Conservation (phyloP, 2,329 filamentous ascomycete genomes). For the Penicillium sp. region DNA sequence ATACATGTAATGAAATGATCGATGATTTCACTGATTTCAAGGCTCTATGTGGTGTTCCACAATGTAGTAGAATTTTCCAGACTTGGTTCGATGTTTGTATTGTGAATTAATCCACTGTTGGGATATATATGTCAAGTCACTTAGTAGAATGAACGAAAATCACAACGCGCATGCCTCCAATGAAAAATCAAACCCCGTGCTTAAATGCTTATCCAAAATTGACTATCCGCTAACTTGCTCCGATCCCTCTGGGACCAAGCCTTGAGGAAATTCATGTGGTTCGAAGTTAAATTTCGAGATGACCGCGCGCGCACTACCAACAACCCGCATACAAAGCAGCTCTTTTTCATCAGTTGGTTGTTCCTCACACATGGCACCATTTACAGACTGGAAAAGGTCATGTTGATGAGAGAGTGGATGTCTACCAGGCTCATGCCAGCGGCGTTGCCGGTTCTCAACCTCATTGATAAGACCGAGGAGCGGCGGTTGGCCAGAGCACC, state of each 20-base stretch:
- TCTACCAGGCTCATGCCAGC: conserved; percentile 38
- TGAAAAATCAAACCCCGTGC: neutral
- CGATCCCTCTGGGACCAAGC: conserved; percentile 12
- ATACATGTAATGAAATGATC: conserved; percentile 20
- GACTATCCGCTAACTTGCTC: neutral
- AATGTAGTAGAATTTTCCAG: neutral
- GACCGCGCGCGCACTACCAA: conserved; percentile 34
- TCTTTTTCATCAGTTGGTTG: conserved; percentile 27
- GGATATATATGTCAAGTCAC: neutral
- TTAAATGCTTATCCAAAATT: neutral
- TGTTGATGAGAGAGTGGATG: conserved; percentile 16
- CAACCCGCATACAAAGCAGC: conserved; percentile 35
- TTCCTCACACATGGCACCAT: neutral
- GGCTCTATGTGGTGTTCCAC: too few relatives aligned
- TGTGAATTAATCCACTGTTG: neutral
- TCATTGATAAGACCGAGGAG: conserved; percentile 41
- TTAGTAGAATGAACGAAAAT: neutral
- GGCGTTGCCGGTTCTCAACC: conserved; percentile 44
- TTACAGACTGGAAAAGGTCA: conserved; percentile 6
- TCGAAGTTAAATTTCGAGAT: conserved; percentile 38
- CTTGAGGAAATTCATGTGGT: conserved; percentile 35
- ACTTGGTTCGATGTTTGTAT: neutral
- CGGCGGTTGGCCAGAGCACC: conserved; percentile 35
- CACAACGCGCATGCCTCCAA: neutral
- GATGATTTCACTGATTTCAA: conserved; percentile 8